phyloP scores from a whole-genome alignment of 2,329 filamentous ascomycete species.

The Proliferodiscus dingleyae region DNA sequence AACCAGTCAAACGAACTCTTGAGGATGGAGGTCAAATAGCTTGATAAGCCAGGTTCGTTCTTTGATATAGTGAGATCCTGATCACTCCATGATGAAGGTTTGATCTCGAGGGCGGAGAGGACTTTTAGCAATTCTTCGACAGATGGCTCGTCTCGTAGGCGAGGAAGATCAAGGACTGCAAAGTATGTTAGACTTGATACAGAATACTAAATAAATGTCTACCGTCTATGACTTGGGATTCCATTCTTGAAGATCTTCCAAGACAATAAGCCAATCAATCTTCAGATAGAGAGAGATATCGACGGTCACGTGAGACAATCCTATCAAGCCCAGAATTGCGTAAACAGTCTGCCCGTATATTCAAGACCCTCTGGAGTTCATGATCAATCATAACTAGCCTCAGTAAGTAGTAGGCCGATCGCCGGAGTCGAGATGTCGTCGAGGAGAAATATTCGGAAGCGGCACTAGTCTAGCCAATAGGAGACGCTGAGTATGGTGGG shows the following conservation, averaged over 20 bases:
- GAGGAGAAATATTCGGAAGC: too few species aligned
- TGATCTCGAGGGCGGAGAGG: constrained; percentile 59
- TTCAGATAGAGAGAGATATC: too few species aligned
- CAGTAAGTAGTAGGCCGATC: too few species aligned
- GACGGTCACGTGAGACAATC: too few species aligned
- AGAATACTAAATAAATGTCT: not conserved
- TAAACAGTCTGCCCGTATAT: too few species aligned
- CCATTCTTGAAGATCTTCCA: too few species aligned
- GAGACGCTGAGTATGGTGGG: too few species aligned
- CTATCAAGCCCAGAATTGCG: not conserved
- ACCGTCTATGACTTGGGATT: not conserved
- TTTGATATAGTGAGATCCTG: not conserved
- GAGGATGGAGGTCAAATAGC: constrained; percentile 35
- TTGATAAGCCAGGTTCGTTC: constrained; percentile 20
- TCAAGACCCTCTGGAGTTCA: too few species aligned
- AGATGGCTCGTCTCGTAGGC: constrained; percentile 72
- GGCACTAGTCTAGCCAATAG: too few species aligned
- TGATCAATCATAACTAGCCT: too few species aligned
- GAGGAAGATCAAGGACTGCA: constrained; percentile 70
- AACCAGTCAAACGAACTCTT: constrained; percentile 57
- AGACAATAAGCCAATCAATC: too few species aligned
- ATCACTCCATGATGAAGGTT: constrained; percentile 61
- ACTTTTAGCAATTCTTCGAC: constrained; percentile 58
- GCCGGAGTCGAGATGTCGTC: too few species aligned
- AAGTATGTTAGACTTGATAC: not conserved